Base-by-base conservation (phyloP, 1,284 basidiomycete genomes). In the Golubevia sp. region DNA sequence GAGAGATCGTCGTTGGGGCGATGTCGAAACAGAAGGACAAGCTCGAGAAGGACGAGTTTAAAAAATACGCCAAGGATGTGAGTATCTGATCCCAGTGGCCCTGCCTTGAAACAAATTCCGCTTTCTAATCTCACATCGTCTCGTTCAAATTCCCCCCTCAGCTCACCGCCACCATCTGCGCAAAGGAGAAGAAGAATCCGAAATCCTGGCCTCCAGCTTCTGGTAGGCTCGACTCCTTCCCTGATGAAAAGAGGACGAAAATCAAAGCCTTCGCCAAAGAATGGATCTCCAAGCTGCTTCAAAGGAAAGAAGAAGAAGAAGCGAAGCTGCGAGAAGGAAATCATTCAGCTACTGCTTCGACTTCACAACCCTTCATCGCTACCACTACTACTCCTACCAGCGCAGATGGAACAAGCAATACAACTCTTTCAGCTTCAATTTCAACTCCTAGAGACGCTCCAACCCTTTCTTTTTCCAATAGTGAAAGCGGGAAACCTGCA, bases 241-340 rank as follows among this genome's bases (percentile, higher is more conserved):
- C 92, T 0, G 91, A 93, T 0, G 94, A 97, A 67, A 98, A 98
- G 83, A 86, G 88, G 52, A 79, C 84, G 54, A 98, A 98, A 86
- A 94, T 99, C 83, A 97, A 94, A 85, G 89, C 91, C 73, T 99
- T 96, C 82, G 88, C 92, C 49, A 94, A 95, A 83, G 93, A 96
- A 55, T 99, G 85, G 75, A 76, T 75, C 53, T 67, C 64, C 49
- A 84, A 84, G 66, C 66, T 84, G 1, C 51, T 78, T n/a, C 58
- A 53, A 8, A n/a, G 54, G 1, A 68, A 62, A 55, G 62, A 44
- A 48, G 54, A 27, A 34, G 52, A 26, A 15, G 25, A 13, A 8
- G 7, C n/a, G 53, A 55, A 26, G n/a, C 18, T 27, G 20, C 21
- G 3, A 15, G 24, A 20, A 24, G 20, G 34, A 26, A 26, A 27